Percentiles rank a stretch among this genome's conserved stretches.
Conservation (phyloP, 208 protist genomes). For the Trypanosoma rangeli region DNA sequence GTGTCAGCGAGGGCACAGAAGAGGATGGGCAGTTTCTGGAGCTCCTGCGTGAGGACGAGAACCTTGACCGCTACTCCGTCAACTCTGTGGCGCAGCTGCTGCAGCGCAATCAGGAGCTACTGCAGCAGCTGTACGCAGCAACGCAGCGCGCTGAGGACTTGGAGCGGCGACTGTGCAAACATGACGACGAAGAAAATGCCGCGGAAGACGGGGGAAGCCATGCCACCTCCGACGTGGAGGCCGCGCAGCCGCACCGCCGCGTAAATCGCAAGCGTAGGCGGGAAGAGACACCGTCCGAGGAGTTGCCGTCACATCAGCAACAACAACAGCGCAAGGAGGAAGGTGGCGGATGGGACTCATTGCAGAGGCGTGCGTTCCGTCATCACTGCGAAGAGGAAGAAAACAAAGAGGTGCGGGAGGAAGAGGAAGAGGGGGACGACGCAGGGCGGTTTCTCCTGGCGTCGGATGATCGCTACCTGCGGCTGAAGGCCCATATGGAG, state of each 20-base stretch:
- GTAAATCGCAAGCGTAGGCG: slow-evolving; percentile 7
- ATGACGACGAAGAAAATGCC: background rate
- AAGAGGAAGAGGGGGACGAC: background rate
- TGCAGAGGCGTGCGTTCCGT: background rate
- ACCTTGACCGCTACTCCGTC: slow-evolving; percentile 58
- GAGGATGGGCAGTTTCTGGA: slow-evolving; percentile 39
- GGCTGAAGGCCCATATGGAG: slow-evolving; percentile 26
- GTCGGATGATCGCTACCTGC: slow-evolving; percentile 13
- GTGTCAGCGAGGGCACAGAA: slow-evolving; percentile 35
- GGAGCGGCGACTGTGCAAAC: background rate
- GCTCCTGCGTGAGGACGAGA: slow-evolving; percentile 58
- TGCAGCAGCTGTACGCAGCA: slow-evolving; percentile 61
- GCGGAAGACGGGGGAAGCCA: slow-evolving; percentile 4
- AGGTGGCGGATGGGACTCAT: background rate
- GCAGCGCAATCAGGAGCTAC: slow-evolving; percentile 74
- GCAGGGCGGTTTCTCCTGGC: background rate
- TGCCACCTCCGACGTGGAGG: slow-evolving; percentile 18
- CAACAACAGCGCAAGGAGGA: background rate
- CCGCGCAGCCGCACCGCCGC: slow-evolving; percentile 6
- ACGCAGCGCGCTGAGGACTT: slow-evolving; percentile 34
- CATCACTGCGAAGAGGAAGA: background rate
- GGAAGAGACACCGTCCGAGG: slow-evolving; percentile 1
- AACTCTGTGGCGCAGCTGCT: slow-evolving; percentile 70
- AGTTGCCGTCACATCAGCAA: background rate
- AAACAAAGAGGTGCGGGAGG: background rate